Evolutionary conservation across 176 grass and related monocot genomes (phyloP), one percentile per base, ranked within the genome.

Genomic region (Juncus inflexus): DNA sequence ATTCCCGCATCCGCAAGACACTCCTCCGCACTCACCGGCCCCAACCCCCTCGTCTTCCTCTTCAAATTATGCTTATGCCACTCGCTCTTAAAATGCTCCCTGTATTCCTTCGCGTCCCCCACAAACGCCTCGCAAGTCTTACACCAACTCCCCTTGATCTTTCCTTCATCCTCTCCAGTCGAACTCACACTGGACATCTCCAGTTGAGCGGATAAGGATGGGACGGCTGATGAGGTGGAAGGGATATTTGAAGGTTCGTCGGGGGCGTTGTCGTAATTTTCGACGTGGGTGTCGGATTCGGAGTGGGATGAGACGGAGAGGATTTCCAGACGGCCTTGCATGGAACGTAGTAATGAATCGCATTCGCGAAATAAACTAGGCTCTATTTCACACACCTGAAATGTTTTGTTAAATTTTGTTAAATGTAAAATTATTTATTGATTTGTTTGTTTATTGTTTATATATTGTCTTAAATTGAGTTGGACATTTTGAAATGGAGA

Each of bases 31-130:
- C 68, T 75, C 11, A 86, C 80, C 9, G 87, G 87, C 9, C 69
- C 80, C 50, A 86, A 83, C 9, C 79, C 52, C 16, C 75, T 91
- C 35, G 78, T 84, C 64, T 90, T 84, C 3, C 87, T 78, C 2
- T 64, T 84, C 70, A 86, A 74, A 51, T 89, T 91, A 73, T 97
- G 87, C 64, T 97, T 97, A 82, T 97, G 87, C 92, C 92, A 91
- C 3, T 65, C 82, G 0, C 79, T 72, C 69, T 97, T 91, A 58
- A 86, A 91, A 41, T 91, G 92, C 60, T 97, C 87, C 55, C 87
- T 84, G 50, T 81, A 97, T 8, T 77, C 63, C 62, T 70, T 71
- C 14, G 81, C 84, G 79, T 89, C 87, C 71, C 67, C 92, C 62
- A 89, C 60, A 38, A 81, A 52, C 1, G 84, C 61, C 16, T 79